phyloP scores from a whole-genome alignment of 306 rosid species.

The Sesbania bispinosa region DNA sequence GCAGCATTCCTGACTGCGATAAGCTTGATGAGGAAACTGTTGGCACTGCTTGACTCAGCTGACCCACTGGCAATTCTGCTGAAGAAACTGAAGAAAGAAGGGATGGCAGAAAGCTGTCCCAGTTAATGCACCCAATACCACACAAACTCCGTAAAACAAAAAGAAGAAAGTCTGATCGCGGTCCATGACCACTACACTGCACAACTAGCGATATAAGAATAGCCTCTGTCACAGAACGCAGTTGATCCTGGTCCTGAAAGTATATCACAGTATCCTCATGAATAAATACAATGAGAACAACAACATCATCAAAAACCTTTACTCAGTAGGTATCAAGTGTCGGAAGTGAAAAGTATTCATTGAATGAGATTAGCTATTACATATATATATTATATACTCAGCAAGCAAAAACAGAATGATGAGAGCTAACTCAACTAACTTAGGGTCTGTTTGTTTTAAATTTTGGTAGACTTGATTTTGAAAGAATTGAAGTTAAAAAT shows the following conservation, averaged over 20 bases:
- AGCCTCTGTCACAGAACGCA: constrained; percentile 77
- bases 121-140: constrained; percentile 73
- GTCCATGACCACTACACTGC: constrained; percentile 88
- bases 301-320: not conserved
- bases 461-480: too few species aligned
- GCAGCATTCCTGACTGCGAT: constrained; percentile 70
- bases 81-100: constrained; percentile 82
- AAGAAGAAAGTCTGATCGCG: constrained; percentile 86
- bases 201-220: constrained; percentile 76
- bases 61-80: constrained; percentile 67
- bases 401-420: too few species aligned
- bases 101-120: constrained; percentile 84
- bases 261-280: constrained; percentile 5
- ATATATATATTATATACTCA: too few species aligned
- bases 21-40: constrained; percentile 59
- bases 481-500: too few species aligned
- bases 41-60: constrained; percentile 59
- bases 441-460: too few species aligned
- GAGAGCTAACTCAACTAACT: too few species aligned
- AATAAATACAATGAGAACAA: not conserved
- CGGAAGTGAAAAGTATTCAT: too few species aligned
- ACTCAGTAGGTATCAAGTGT: too few species aligned
- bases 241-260: constrained; percentile 89
- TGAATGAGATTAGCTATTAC: too few species aligned
- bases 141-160: constrained; percentile 76